Evolutionary conservation across 2,329 filamentous ascomycete genomes (phyloP).

Genomic region (Pseudocercospora ulei): DNA sequence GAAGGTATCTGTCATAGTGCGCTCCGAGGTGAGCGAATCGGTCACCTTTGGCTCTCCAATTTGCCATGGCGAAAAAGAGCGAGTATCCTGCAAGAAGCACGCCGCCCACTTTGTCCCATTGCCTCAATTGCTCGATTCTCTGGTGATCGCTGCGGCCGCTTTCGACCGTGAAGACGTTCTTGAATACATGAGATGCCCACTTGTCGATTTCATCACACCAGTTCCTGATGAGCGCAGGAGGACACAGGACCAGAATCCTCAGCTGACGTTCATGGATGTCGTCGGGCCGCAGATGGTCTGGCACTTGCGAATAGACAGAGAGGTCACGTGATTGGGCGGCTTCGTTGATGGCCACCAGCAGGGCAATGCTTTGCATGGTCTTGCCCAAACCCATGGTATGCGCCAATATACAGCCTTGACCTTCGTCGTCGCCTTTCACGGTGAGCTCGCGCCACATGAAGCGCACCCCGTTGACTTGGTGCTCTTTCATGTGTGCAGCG

Average conservation of each 20-base stretch:
- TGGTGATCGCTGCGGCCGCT: constrained; percentile 29
- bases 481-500: constrained; percentile 58
- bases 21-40: constrained; percentile 47
- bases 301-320: constrained; percentile 56
- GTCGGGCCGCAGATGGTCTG: constrained; percentile 45
- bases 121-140: constrained; percentile 37
- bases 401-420: constrained; percentile 69
- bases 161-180: constrained; percentile 49
- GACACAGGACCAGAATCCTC: constrained; percentile 64
- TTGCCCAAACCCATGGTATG: constrained; percentile 91
- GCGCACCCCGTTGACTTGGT: constrained; percentile 70
- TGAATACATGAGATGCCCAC: constrained; percentile 54
- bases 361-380: constrained; percentile 75
- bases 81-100: constrained; percentile 67
- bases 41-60: constrained; percentile 16
- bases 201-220: constrained; percentile 67
- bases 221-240: constrained; percentile 64
- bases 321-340: constrained; percentile 52
- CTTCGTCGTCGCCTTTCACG: constrained; percentile 40
- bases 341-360: constrained; percentile 65
- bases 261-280: constrained; percentile 39
- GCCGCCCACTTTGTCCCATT: constrained; percentile 59
- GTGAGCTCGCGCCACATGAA: constrained; percentile 86
- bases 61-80: constrained; percentile 49
- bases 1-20: constrained; percentile 56